Evolutionary conservation across 495 filamentous ascomycete species (phyloP).

Genomic region (Penicillium desertorum): DNA sequence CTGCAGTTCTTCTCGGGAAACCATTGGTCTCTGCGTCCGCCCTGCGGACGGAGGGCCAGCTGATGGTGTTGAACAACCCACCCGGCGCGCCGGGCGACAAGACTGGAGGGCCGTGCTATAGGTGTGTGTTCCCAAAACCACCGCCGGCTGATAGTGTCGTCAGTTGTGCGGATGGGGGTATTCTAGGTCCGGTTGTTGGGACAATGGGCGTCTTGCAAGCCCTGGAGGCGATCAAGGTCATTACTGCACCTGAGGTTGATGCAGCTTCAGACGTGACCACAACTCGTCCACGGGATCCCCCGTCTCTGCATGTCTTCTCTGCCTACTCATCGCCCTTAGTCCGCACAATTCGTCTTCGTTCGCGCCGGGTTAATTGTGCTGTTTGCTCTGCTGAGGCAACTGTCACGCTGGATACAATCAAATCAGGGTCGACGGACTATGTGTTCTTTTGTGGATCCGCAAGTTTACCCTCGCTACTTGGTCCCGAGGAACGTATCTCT

Average conservation of each 20-base stretch:
- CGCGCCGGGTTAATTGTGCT: slow-evolving; percentile 65
- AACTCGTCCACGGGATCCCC: slow-evolving; percentile 24
- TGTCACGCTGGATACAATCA: slow-evolving; percentile 62
- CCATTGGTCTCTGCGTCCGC: slow-evolving; percentile 87
- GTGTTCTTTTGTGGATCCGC: slow-evolving; percentile 71
- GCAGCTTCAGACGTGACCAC: slow-evolving; percentile 28
- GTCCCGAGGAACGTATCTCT: slow-evolving; percentile 60
- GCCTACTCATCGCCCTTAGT: slow-evolving; percentile 67
- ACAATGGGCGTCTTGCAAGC: slow-evolving; percentile 93
- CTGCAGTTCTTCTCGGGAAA: slow-evolving; percentile 74
- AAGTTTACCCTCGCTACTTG: slow-evolving; percentile 50
- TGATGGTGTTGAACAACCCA: slow-evolving; percentile 71
- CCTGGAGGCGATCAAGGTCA: slow-evolving; percentile 81
- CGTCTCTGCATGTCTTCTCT: slow-evolving; percentile 68
- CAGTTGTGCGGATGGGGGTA: slow-evolving; percentile 87
- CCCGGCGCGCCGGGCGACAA: slow-evolving; percentile 48
- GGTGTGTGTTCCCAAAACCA: slow-evolving; percentile 87
- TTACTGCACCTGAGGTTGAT: slow-evolving; percentile 42
- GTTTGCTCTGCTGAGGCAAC: slow-evolving; percentile 66
- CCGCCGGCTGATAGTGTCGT: slow-evolving; percentile 75
- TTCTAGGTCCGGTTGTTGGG: slow-evolving; percentile 89
- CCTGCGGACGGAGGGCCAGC: slow-evolving; percentile 80
- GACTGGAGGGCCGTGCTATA: slow-evolving; percentile 76
- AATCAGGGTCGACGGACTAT: slow-evolving; percentile 68
- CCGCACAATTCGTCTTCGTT: slow-evolving; percentile 68